Evolutionary conservation across 306 rosid species (phyloP), one percentile per base, ranked within the genome.

Genomic region (Lagenaria siceraria): DNA sequence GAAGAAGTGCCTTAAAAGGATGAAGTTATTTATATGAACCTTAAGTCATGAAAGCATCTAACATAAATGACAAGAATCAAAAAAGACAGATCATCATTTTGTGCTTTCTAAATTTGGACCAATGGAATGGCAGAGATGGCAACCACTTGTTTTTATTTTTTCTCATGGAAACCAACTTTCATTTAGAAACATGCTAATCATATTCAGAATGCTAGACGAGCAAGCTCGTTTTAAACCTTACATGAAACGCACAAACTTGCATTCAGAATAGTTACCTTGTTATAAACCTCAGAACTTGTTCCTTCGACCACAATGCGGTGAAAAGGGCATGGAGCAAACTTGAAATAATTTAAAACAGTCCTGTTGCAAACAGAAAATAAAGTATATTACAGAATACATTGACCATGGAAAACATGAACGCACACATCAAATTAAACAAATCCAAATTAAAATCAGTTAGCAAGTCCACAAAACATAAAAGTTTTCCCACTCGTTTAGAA

Each of bases 241-340:
- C 5, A 19, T 15, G 42, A 69, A 69, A 69, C 12, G 5, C 27
- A 40, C 33, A 68, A 13, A 25, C 51, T 8, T 1, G n/a, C 5
- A 18, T 10, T 75, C 24, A 75, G 8, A 12, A n/a, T 12, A 83
- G 89, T 54, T 68, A 93, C 93, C 97, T 25, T 80, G 31, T 49
- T 60, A 75, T 65, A 54, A 38, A 72, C 69, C 71, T 81, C 60
- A 22, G 81, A 76, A 69, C 40, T 9, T 71, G 76, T 63, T 58
- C 80, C 80, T 55, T 84, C 78, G 55, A 19, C 58, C 74, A 80
- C 68, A 85, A 90, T 56, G 52, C 97, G 91, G 80, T 84, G 86
- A 84, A 92, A 94, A 13, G 98, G 97, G 79, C 97, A 79, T 36
- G 95, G 96, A 80, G 97, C 92, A 77, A 87, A 89, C 46, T 86